Percentiles rank a stretch among this genome's conserved stretches.
These are phyloP conservation scores for Ensete glaucum DNA, from an alignment of 176 grass and related monocot species.

Conservation along the genomic window DNA sequence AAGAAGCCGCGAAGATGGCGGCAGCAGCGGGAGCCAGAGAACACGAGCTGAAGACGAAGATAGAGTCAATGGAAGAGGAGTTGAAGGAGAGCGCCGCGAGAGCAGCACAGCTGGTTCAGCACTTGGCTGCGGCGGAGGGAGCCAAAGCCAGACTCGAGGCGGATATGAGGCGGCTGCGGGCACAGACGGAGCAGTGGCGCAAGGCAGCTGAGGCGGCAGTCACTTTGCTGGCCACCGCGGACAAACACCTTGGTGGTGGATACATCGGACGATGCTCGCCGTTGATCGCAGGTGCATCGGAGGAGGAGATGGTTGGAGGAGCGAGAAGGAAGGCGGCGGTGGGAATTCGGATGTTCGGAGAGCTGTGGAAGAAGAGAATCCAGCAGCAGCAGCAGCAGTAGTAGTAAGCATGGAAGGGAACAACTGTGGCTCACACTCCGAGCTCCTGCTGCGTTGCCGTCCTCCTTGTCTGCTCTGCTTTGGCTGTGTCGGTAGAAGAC, in stretches of 20 bases:
- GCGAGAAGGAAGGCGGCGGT: conserved; percentile 41
- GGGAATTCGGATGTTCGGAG: conserved; percentile 78
- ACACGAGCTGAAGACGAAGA: conserved; percentile 13
- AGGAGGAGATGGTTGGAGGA: conserved; percentile 24
- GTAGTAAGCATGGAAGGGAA: too few relatives aligned
- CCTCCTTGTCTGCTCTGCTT: too few relatives aligned
- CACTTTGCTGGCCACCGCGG: conserved; percentile 49
- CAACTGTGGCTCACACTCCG: too few relatives aligned
- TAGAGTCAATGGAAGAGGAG: not conserved
- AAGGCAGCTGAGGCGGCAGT: conserved; percentile 81
- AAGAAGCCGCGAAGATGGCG: not conserved
- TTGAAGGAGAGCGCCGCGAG: not conserved
- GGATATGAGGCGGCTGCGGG: conserved; percentile 67
- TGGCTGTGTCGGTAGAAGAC: too few relatives aligned
- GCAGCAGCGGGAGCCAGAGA: not conserved
- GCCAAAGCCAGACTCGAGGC: conserved; percentile 45
- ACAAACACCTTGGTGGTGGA: conserved; percentile 27
- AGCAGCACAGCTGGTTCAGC: conserved; percentile 3
- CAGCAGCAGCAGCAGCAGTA: conserved; percentile 14
- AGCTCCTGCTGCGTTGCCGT: too few relatives aligned
- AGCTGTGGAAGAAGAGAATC: conserved; percentile 89
- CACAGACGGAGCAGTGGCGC: conserved; percentile 81
- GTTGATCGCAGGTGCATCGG: conserved; percentile 21
- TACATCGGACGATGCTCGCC: conserved; percentile 35
- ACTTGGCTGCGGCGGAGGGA: conserved; percentile 25